A percentile compares a stretch with the other conserved stretches of the same genome.
phyloP scores from a whole-genome alignment of 305 asterid genomes.

The Rubia balearica region DNA sequence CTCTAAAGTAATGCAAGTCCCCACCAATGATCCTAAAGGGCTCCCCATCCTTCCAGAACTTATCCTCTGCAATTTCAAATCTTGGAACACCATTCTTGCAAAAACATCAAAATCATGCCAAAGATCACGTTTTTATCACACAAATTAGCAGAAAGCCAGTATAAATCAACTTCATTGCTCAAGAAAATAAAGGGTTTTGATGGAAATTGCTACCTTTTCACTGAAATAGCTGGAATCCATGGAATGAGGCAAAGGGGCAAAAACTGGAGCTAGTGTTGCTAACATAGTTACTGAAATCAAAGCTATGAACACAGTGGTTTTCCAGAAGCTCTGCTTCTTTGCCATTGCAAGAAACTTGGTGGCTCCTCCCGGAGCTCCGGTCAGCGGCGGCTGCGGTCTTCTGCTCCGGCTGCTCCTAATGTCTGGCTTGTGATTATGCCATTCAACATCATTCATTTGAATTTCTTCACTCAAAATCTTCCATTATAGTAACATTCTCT shows the following conservation, averaged over 20 bases:
- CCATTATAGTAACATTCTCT: not conserved
- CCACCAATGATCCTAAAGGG: slow-evolving; percentile 89
- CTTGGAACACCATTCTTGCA: slow-evolving; percentile 36
- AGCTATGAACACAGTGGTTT: slow-evolving; percentile 23
- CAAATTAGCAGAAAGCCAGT: not conserved
- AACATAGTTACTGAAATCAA: slow-evolving; percentile 35
- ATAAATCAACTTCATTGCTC: not conserved
- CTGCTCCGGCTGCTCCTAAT: slow-evolving; percentile 1
- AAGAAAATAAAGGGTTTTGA: not conserved
- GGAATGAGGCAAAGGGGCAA: slow-evolving; percentile 46
- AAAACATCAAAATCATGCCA: not conserved
- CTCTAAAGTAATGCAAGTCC: slow-evolving; percentile 84
- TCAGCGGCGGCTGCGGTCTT: slow-evolving; percentile 1
- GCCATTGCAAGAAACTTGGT: slow-evolving; percentile 26
- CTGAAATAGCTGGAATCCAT: not conserved
- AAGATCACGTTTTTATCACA: not conserved
- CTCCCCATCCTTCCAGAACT: slow-evolving; percentile 82
- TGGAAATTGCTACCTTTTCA: not conserved
- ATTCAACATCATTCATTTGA: not conserved
- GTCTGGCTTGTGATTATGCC: not conserved
- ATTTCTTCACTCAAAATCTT: not conserved
- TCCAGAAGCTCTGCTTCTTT: slow-evolving; percentile 27
- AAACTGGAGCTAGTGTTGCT: slow-evolving; percentile 33
- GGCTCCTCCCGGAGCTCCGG: slow-evolving; percentile 5
- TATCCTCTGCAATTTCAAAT: slow-evolving; percentile 67